Conservation (phyloP, 805 yeast species). For the Hanseniaspora occidentalis region DNA sequence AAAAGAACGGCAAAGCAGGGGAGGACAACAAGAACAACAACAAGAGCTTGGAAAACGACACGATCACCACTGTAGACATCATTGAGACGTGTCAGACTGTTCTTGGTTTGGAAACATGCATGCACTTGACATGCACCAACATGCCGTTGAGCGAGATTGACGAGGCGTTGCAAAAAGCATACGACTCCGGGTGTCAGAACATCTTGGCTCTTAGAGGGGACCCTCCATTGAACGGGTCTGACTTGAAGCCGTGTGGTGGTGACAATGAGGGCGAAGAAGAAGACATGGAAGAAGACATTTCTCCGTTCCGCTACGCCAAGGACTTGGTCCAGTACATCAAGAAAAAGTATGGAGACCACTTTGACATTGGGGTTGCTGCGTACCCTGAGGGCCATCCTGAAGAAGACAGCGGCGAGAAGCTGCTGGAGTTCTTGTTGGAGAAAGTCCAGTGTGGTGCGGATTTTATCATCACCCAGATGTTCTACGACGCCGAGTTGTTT, state of each 20-base stretch:
- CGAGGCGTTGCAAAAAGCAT: conserved; percentile 74
- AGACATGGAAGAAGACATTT: conserved; percentile 20
- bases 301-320: conserved; percentile 74
- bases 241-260: too few species aligned
- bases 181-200: conserved; percentile 86
- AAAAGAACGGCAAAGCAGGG: conserved; percentile 32
- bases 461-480: conserved; percentile 93
- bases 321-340: conserved; percentile 75
- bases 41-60: too few species aligned
- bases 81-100: conserved; percentile 84
- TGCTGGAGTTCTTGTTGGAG: conserved; percentile 59
- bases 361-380: conserved; percentile 92
- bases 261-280: conserved; percentile 6
- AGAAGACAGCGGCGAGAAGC: conserved; percentile 32
- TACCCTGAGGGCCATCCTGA: conserved; percentile 98
- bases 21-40: too few species aligned
- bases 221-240: conserved; percentile 73
- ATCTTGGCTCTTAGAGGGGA: conserved; percentile 93
- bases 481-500: conserved; percentile 82
- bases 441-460: conserved; percentile 92
- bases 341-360: conserved; percentile 69
- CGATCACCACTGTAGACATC: too few species aligned
- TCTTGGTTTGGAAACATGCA: conserved; percentile 87
- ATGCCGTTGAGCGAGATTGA: conserved; percentile 78
- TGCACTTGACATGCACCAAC: conserved; percentile 96